Percentiles rank a stretch among this genome's conserved stretches.
These are phyloP conservation scores for Dioszegia crocea DNA, from an alignment of 768 basidiomycete species.

Conservation along the genomic window DNA sequence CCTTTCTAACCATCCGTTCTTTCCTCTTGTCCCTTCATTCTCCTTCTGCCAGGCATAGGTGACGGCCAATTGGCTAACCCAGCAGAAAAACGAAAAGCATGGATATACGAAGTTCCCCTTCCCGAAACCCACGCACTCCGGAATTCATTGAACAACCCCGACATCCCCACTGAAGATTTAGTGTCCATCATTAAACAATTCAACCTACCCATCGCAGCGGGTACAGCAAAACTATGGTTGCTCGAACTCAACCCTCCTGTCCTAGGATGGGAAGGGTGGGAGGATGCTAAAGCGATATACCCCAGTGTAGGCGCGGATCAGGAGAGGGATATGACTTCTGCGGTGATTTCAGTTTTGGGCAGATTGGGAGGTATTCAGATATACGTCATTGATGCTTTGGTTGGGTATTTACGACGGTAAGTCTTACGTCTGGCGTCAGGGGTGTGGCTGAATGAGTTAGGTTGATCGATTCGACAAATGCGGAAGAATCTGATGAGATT, in stretches of 20 bases:
- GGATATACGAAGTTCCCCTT: constrained; percentile 89
- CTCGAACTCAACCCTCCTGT: constrained; percentile 89
- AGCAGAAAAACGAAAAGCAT: constrained; percentile 76
- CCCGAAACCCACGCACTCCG: constrained; percentile 77
- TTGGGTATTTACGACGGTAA: constrained; percentile 71
- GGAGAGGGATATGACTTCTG: constrained; percentile 54
- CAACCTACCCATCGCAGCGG: constrained; percentile 81
- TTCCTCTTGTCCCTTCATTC: too few species aligned
- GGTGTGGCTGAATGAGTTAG: constrained; percentile 50
- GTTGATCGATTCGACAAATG: constrained; percentile 64
- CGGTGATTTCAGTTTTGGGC: constrained; percentile 60
- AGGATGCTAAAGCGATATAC: constrained; percentile 82
- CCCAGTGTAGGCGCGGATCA: constrained; percentile 67
- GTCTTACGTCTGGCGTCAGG: constrained; percentile 35
- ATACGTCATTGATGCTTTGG: constrained; percentile 69
- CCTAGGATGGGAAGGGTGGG: constrained; percentile 82
- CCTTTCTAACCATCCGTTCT: too few species aligned
- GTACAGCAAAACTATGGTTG: constrained; percentile 78
- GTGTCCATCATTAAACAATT: constrained; percentile 64
- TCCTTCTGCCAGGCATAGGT: too few species aligned
- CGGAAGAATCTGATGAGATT: constrained; percentile 69
- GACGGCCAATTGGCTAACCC: not conserved
- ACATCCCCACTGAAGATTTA: constrained; percentile 50
- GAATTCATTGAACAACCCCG: constrained; percentile 68
- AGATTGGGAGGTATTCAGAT: constrained; percentile 74